Conservation (phyloP, 148 eudicot species). For the Polygonum maritimum region DNA sequence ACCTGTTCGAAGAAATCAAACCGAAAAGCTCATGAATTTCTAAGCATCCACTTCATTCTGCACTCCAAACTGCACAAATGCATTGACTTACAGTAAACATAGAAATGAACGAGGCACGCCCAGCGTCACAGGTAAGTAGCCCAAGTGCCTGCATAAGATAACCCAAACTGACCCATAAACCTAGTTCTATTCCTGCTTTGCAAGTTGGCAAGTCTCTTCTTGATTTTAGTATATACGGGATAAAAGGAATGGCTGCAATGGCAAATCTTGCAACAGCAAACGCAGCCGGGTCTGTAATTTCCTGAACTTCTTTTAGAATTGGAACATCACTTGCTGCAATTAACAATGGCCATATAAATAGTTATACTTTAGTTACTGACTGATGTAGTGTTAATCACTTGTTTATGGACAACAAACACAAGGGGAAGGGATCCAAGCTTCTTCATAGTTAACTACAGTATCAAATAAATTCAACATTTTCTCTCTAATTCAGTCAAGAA, state of each 20-base stretch:
- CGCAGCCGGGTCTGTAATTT: constrained; percentile 48
- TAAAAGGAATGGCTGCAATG: constrained; percentile 45
- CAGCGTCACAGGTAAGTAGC: constrained; percentile 68
- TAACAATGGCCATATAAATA: not conserved
- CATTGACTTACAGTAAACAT: constrained; percentile 52
- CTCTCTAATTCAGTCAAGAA: too few relatives aligned
- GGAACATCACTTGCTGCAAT: constrained; percentile 64
- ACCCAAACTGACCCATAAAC: constrained; percentile 69
- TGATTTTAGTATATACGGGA: constrained; percentile 49
- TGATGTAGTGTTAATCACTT: too few relatives aligned
- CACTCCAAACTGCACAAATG: too few relatives aligned
- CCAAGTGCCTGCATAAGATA: constrained; percentile 70
- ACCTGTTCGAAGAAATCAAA: constrained; percentile 34
- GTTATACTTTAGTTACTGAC: too few relatives aligned
- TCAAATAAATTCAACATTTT: too few relatives aligned
- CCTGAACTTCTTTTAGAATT: constrained; percentile 59
- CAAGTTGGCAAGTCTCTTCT: constrained; percentile 34
- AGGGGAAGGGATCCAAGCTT: too few relatives aligned
- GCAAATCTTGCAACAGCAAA: constrained; percentile 52
- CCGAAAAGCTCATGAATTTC: not conserved
- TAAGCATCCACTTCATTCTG: too few relatives aligned
- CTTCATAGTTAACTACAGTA: too few relatives aligned
- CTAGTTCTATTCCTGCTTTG: constrained; percentile 56
- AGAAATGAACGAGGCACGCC: constrained; percentile 61
- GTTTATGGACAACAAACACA: too few relatives aligned